phyloP scores from a whole-genome alignment of 2,329 filamentous ascomycete species.

The Bipolaris sorokiniana region DNA sequence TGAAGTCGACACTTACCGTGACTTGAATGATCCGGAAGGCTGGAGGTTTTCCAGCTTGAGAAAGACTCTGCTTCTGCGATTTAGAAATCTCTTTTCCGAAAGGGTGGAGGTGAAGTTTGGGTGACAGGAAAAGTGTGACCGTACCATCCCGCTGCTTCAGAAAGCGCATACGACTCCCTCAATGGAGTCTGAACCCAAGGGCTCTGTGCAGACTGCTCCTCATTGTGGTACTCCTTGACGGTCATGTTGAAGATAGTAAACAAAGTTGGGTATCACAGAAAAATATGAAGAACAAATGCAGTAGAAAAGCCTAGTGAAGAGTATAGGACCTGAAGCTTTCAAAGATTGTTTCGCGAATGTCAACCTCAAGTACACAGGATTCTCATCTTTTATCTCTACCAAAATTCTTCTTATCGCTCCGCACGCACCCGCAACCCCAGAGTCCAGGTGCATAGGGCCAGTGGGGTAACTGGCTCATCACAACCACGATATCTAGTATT shows the following conservation, averaged over 20 bases:
- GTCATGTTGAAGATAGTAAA: slow-evolving; percentile 30
- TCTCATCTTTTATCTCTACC: slow-evolving; percentile 20
- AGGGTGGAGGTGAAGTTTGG: not conserved
- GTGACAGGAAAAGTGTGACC: slow-evolving; percentile 42
- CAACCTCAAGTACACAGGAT: slow-evolving; percentile 8
- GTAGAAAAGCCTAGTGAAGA: slow-evolving; percentile 1
- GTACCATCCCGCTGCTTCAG: slow-evolving; percentile 74
- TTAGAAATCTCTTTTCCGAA: slow-evolving; percentile 44
- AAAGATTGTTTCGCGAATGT: slow-evolving; percentile 4
- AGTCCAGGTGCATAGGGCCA: slow-evolving; percentile 13
- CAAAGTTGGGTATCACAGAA: slow-evolving; percentile 17
- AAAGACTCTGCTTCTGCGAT: slow-evolving; percentile 70
- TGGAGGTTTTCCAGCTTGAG: slow-evolving; percentile 87
- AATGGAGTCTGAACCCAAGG: slow-evolving; percentile 76
- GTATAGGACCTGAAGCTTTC: not conserved
- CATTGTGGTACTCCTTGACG: slow-evolving; percentile 28
- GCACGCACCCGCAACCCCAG: slow-evolving; percentile 29
- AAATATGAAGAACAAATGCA: slow-evolving; percentile 6
- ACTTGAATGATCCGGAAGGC: slow-evolving; percentile 86
- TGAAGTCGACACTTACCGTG: slow-evolving; percentile 48
- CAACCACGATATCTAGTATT: slow-evolving; percentile 27
- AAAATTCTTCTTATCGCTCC: slow-evolving; percentile 32
- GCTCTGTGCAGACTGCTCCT: slow-evolving; percentile 33
- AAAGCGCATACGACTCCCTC: slow-evolving; percentile 69
- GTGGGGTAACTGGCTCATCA: slow-evolving; percentile 19